A percentile compares a stretch with the other conserved stretches of the same genome.
These are phyloP conservation scores for Periconia sp. DNA, from an alignment of 2,329 filamentous ascomycete species.

Conservation along the genomic window DNA sequence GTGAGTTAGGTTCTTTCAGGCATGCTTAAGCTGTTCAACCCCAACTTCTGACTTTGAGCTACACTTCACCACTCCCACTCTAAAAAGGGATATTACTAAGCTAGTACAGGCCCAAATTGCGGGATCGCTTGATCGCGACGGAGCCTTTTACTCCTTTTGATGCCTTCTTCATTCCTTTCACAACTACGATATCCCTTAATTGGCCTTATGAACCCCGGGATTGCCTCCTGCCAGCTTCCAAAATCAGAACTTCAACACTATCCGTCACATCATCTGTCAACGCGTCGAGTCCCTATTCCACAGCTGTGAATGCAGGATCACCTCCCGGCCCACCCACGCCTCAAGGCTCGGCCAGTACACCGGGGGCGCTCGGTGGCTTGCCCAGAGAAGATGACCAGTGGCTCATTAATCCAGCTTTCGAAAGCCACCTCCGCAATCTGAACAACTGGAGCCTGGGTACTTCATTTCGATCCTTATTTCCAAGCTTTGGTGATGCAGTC, in stretches of 20 bases:
- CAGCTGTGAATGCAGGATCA: constrained; percentile 35
- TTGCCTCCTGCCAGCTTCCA: constrained; percentile 62
- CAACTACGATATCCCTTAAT: constrained; percentile 75
- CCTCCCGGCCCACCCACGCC: constrained; percentile 32
- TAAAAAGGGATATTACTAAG: constrained; percentile 18
- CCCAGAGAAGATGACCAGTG: constrained; percentile 62
- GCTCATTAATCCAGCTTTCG: constrained; percentile 85
- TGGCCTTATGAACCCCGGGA: constrained; percentile 83
- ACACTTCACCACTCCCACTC: background rate
- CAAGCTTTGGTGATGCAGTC: constrained; percentile 52
- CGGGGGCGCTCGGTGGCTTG: constrained; percentile 16
- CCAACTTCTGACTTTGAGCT: background rate
- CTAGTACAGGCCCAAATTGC: constrained; percentile 67
- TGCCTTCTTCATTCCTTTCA: constrained; percentile 84
- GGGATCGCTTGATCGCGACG: constrained; percentile 66
- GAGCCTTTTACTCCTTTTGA: constrained; percentile 71
- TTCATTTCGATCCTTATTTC: constrained; percentile 70
- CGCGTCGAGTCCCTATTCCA: constrained; percentile 35
- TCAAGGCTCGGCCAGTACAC: constrained; percentile 23
- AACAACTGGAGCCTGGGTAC: constrained; percentile 83
- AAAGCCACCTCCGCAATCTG: constrained; percentile 74
- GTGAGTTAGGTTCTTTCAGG: constrained; percentile 32
- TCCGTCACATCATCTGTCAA: constrained; percentile 30
- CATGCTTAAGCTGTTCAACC: background rate
- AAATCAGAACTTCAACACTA: constrained; percentile 22